Evolutionary conservation across 139 green algal genomes (phyloP), one percentile per base, ranked within the genome.

Genomic region (Penium margaritaceum): DNA sequence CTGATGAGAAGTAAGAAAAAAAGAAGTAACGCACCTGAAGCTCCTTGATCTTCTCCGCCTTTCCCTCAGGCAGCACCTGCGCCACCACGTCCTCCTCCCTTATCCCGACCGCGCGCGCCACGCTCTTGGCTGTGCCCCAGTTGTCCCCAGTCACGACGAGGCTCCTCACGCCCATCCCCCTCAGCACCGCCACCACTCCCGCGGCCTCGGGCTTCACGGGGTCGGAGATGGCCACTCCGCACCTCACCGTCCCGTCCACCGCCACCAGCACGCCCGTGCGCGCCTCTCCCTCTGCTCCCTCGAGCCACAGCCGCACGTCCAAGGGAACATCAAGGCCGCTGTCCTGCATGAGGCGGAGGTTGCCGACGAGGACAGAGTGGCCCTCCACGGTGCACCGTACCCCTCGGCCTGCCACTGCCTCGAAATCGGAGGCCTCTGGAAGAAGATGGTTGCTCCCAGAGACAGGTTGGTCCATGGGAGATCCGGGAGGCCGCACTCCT

Each of bases 201-300:
- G 69, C 34, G 2, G 93, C 92, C 82, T 99, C 94, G 0, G 90
- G 90, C 78, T 95, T 97, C 27, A 96, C 46, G 1, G 88, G 87
- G 82, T 98, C 93, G 1, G 84, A 76, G n/a, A 98, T 75, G 9
- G 86, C 85, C n/a, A 98, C 63, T 14, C 83, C 77, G 0, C 83
- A 89, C 3, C 75, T 77, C 15, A 91, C 21, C 21, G 24, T 37
- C 0, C 82, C 84, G n/a, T 83, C 84, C 2, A 88, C 58, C 2
- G 86, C 87, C 47, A 90, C 81, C 33, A 91, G 60, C 46, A 96
- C 84, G 43, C 71, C 82, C 19, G 90, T 95, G 32, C 78, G 74
- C 0, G 85, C 90, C 21, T 74, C 29, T 5, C 19, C 67, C 80
- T 93, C 78, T 3, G 33, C 70, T 29, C 17, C 66, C 63, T 41